Evolutionary conservation across 345 rosid genomes (phyloP), one percentile per base, ranked within the genome.

Genomic region (Eucalyptus albens): DNA sequence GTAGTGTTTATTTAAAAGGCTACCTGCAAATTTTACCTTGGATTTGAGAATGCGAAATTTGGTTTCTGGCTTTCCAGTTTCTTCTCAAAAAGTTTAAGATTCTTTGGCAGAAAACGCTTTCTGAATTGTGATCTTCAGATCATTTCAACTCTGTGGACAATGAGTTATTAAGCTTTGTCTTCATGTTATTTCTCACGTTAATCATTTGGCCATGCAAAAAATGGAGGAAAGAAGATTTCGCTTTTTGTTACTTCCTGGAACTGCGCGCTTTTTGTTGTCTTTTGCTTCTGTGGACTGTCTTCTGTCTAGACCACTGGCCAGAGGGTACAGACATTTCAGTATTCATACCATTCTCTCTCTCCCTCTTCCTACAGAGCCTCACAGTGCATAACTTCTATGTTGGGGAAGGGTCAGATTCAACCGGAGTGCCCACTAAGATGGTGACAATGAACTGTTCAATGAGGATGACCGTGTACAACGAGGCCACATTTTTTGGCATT

Each of bases 401-500:
- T 72, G 98, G 98, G 89, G 97, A 96, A 91, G 99, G 98, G 49
- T 90, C 95, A 33, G 99, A 96, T 91, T 86, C 86, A 89, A 96
- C 98, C 4, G 97, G 98, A 47, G 99, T 96, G 37, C 97, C 97
- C 9, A 96, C 97, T 31, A 96, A 92, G 93, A 92, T 97, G 94
- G 92, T 96, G 26, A 96, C 96, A 26, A 87, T 94, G 91, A 95
- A 95, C 81, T 96, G 94, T 89, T 93, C 99, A 7, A 87, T 97
- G 87, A 93, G 90, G 82, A 92, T 97, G 93, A 92, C 90, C 29
- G 91, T 96, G 40, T 89, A 96, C 90, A 96, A 95, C 89, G 98
- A 96, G 50, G 98, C 98, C 77, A 92, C 96, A 26, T 93, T 96
- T 93, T 97, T 96, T 88, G 98, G 99, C 26, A 96, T 96, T 88